Conservation (phyloP, 257 asterid genomes). For the Osmanthus fragrans region DNA sequence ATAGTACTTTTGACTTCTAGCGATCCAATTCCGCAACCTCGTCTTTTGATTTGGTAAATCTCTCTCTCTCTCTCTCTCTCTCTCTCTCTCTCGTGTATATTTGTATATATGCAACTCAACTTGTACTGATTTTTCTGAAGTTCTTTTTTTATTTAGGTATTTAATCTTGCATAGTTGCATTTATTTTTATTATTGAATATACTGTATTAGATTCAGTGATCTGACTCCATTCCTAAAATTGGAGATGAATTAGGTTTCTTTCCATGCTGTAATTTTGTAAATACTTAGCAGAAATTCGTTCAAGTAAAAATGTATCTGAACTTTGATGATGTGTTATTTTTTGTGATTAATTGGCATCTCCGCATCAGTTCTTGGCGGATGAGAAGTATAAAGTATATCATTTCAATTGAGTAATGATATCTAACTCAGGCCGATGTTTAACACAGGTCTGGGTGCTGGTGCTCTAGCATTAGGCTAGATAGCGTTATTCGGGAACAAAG, state of each 20-base stretch:
- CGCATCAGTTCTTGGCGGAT: neutral
- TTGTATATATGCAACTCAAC: neutral
- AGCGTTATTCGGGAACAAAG: too few relatives aligned
- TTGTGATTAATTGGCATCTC: neutral
- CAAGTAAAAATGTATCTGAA: neutral
- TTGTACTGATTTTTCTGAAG: neutral
- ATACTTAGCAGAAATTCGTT: neutral
- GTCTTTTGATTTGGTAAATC: neutral
- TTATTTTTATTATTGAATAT: neutral
- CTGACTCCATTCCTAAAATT: neutral
- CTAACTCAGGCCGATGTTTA: too few relatives aligned
- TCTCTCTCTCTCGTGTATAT: neutral
- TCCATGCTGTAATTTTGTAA: neutral
- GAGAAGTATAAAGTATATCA: neutral
- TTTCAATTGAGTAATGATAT: neutral
- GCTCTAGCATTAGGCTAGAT: too few relatives aligned
- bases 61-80: neutral
- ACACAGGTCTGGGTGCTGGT: too few relatives aligned
- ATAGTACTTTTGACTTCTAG: neutral
- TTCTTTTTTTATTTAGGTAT: neutral
- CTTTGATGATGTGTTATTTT: neutral
- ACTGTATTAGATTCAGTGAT: neutral
- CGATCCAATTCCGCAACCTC: neutral
- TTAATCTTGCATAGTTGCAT: neutral
- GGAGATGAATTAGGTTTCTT: neutral